A percentile compares a stretch with the other conserved stretches of the same genome.
Evolutionary conservation across 192 early-diverging fungal species (phyloP).

Genomic region (Coemansia sp.): DNA sequence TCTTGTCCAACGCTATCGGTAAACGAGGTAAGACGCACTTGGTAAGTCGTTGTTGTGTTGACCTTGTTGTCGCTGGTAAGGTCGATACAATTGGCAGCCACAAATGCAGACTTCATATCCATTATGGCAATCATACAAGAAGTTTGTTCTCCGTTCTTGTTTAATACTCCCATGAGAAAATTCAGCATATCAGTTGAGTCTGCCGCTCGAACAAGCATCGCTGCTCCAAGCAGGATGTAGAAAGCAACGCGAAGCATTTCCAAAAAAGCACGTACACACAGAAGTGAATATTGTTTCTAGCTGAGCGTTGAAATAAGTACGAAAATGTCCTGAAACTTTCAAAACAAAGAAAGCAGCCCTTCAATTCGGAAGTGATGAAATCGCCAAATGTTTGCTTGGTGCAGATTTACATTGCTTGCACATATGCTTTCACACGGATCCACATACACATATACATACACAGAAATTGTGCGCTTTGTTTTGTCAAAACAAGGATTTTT

Average conservation of each 20-base stretch:
- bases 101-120: constrained; percentile 18
- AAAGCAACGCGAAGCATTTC: background rate
- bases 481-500: no score
- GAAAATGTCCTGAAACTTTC: no score
- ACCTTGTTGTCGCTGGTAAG: constrained; percentile 6
- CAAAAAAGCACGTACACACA: background rate
- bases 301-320: no score
- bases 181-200: background rate
- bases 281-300: no score
- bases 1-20: background rate
- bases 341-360: no score
- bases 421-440: no score
- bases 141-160: constrained; percentile 29
- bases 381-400: no score
- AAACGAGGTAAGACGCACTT: constrained; percentile 12
- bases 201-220: background rate
- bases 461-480: no score
- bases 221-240: background rate
- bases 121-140: constrained; percentile 45
- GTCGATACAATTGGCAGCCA: constrained; percentile 33
- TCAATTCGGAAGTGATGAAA: no score
- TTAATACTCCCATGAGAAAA: constrained; percentile 10
- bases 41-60: constrained; percentile 11
- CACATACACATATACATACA: no score
- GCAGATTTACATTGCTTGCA: no score